These are phyloP conservation scores for Blastocystis sp. DNA, from an alignment of 352 stramenopile species.

Conservation along the genomic window DNA sequence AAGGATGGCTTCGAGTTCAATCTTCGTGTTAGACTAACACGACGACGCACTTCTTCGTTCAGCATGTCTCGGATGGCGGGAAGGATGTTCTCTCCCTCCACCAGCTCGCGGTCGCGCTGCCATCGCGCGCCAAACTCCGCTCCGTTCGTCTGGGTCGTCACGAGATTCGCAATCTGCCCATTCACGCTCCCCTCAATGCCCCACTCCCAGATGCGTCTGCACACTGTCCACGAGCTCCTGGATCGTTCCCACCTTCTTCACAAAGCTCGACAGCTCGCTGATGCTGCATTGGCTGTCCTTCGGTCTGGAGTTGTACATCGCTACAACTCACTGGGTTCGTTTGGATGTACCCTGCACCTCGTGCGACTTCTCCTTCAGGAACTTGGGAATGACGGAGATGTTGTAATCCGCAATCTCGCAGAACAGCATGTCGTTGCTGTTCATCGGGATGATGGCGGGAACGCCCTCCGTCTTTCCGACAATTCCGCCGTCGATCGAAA, in stretches of 20 bases:
- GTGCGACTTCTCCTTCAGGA: constrained; percentile 44
- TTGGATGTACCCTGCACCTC: constrained; percentile 21
- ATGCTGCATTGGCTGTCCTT: constrained; percentile 11
- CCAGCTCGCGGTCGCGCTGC: constrained; percentile 39
- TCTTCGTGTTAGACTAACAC: not conserved
- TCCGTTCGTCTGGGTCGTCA: constrained; percentile 27
- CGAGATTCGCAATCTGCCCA: constrained; percentile 12
- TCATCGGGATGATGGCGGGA: constrained; percentile 21
- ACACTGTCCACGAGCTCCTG: constrained; percentile 40
- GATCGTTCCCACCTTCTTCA: constrained; percentile 52
- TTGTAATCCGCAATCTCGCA: constrained; percentile 41
- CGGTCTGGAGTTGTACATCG: constrained; percentile 34
- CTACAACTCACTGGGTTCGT: not conserved
- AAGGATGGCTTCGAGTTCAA: constrained; percentile 3
- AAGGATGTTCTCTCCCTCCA: constrained; percentile 29
- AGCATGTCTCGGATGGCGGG: constrained; percentile 25
- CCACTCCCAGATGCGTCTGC: constrained; percentile 42
- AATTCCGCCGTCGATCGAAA: constrained; percentile 6
- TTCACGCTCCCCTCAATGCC: not conserved
- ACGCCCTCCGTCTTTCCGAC: constrained; percentile 40
- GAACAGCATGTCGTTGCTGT: constrained; percentile 58
- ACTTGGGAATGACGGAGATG: constrained; percentile 55
- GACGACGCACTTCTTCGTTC: constrained; percentile 11
- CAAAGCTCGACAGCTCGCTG: constrained; percentile 38
- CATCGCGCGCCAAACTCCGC: constrained; percentile 21